Evolutionary conservation across 345 rosid species (phyloP), one percentile per base, ranked within the genome.

Genomic region (Eucalyptus regnans): DNA sequence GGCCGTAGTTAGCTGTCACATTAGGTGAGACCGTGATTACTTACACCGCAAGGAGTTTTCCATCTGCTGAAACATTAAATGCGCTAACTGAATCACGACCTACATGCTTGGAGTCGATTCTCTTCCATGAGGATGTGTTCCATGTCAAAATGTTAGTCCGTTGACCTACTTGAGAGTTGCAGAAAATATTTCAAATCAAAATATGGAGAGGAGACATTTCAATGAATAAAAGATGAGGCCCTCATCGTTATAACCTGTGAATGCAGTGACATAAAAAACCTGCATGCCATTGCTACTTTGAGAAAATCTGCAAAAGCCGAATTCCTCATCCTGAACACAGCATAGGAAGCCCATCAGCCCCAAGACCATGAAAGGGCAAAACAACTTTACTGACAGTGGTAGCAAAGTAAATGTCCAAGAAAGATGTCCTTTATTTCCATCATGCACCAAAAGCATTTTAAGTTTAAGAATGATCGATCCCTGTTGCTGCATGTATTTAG

Each of bases 21-120:
- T 88, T 43, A 43, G 62, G 4, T 84, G 50, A 85, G 86, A 49
- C 64, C 6, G 48, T 66, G 76, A 81, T 51, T 33, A 83, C 64
- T 89, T 92, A 98, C 99, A 97, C 43, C 62, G 97, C 99, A 86
- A 97, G 95, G 85, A 96, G 92, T 88, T 93, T 95, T 86, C 99
- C 99, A 91, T 97, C 96, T 68, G 94, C 89, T 87, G 99, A 98
- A 91, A 97, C 95, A 95, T 94, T 92, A 90, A 98, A 94, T 18
- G 99, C 94, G 37, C 95, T 86, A 89, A 96, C 89, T 46, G 96
- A 80, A 51, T 95, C 94, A 8, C 94, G 93, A 66, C 87, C 93
- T n/a, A 96, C 91, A 89, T 60, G 94, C 91, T 93, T 97, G 83
- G 98, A 90, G 88, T 91, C 62, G 4, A 86, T 92, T 89, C 97